Evolutionary conservation across 2,329 filamentous ascomycete genomes (phyloP), one percentile per base, ranked within the genome.

Genomic region (Acrocalymma vagum): DNA sequence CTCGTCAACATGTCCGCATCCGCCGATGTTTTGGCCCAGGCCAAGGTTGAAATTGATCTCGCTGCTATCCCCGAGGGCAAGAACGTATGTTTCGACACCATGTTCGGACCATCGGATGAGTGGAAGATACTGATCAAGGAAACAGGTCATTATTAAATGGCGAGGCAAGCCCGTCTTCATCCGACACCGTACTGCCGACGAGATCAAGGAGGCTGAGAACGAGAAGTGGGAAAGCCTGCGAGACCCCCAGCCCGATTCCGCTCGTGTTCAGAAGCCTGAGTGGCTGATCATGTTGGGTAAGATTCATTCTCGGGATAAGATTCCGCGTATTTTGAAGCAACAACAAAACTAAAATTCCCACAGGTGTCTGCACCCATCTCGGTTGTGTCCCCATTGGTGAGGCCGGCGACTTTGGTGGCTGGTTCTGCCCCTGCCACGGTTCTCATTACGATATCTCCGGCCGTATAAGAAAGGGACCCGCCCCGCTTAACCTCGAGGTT

Each of bases 381-480:
- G 94, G 94, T 78, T 99, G 94, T 84, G 94, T 99, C 62, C 94
- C 94, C 71, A 99, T 99, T 67, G 94, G 95, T 69, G 94, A 99
- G 81, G 90, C 94, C 55, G 94, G 94, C 74, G 95, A 99, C 77
- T 99, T 81, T 69, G 94, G 94, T 72, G 94, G 94, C 71, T 99
- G 94, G 94, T 99, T 99, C 88, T 99, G 94, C 82, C 94, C 94
- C 58, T 99, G 94, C 88, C 94, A 99, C 84, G 94, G 94, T 76
- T 96, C 92, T 62, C 94, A 99, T 83, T 99, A 99, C 85, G 94
- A 99, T 74, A 97, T 99, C 75, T 97, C 92, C 55, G 94, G 94
- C 74, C 91, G 94, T 77, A 90, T 96, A 83, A 87, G 94, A 81
- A 96, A 90, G 84, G 94, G 94, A 58, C 94, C 94, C 53, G 94